phyloP scores from a whole-genome alignment of 2,329 filamentous ascomycete species.

The Diaporthe velutina region DNA sequence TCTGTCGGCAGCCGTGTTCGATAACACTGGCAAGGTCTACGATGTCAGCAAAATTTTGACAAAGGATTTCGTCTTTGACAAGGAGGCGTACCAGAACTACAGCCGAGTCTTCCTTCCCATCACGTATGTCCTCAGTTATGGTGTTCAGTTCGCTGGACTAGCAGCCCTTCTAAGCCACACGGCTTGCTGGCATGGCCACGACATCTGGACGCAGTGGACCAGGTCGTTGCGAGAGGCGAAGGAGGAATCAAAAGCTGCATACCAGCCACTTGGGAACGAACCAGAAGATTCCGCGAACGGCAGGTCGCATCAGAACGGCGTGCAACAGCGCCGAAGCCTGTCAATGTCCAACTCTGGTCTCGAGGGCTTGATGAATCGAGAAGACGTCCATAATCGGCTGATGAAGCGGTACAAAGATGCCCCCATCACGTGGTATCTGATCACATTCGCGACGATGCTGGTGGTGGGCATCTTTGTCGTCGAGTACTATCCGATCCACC shows the following conservation, averaged over 20 bases:
- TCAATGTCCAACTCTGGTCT: constrained; percentile 51
- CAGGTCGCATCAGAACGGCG: constrained; percentile 16
- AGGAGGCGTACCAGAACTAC: constrained; percentile 81
- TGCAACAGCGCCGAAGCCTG: constrained; percentile 22
- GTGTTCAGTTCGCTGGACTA: constrained; percentile 86
- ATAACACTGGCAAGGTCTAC: constrained; percentile 85
- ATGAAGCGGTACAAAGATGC: constrained; percentile 89
- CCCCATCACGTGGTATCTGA: constrained; percentile 83
- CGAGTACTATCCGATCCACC: constrained; percentile 85
- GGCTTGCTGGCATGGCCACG: constrained; percentile 84
- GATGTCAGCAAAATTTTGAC: constrained; percentile 86
- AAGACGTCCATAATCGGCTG: constrained; percentile 86
- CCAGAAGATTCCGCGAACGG: constrained; percentile 35
- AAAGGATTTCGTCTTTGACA: constrained; percentile 81
- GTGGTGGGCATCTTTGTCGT: constrained; percentile 86
- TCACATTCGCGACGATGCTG: constrained; percentile 81
- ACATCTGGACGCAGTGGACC: constrained; percentile 84
- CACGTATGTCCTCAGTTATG: constrained; percentile 89
- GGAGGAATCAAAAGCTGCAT: constrained; percentile 62
- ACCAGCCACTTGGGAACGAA: constrained; percentile 59
- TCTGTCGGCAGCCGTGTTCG: constrained; percentile 85
- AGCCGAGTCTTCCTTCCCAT: constrained; percentile 88
- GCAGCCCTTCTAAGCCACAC: constrained; percentile 86
- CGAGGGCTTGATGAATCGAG: constrained; percentile 73
- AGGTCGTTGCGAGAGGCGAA: constrained; percentile 75